Percentiles rank a stretch among this genome's conserved stretches.
Evolutionary conservation across 2,329 filamentous ascomycete species (phyloP).

Genomic region (Phialophora verrucosa): DNA sequence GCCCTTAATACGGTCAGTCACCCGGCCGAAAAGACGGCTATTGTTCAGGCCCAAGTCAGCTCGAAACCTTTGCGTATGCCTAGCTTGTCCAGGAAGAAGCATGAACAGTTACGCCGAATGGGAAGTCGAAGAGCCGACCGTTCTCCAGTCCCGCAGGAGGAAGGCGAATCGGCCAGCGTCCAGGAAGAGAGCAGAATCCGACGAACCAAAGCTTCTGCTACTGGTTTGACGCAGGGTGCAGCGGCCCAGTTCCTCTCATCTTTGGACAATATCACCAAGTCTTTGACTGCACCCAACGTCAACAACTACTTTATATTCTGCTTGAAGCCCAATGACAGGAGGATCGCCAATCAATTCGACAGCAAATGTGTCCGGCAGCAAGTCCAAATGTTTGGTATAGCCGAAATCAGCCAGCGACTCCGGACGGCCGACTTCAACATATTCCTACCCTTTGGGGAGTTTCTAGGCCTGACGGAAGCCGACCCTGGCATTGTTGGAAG

Average conservation of each 20-base stretch:
- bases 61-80: conserved; percentile 92
- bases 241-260: conserved; percentile 90
- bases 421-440: conserved; percentile 93
- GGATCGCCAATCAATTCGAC: conserved; percentile 98
- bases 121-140: conserved; percentile 45
- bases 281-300: conserved; percentile 77
- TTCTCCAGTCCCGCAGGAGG: conserved; percentile 49
- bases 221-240: conserved; percentile 72
- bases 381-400: conserved; percentile 92
- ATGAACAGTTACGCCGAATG: conserved; percentile 58
- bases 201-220: conserved; percentile 49
- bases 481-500: conserved; percentile 88
- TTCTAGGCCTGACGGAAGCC: conserved; percentile 83
- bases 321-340: conserved; percentile 92
- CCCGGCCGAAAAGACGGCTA: conserved; percentile 84
- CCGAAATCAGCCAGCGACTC: conserved; percentile 92
- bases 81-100: conserved; percentile 85
- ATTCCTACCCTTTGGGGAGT: conserved; percentile 94
- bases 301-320: conserved; percentile 98
- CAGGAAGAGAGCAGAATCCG: conserved; percentile 25
- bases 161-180: conserved; percentile 40
- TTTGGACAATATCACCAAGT: conserved; percentile 88
- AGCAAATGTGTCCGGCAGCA: conserved; percentile 97
- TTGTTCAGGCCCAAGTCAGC: conserved; percentile 95
- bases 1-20: conserved; percentile 92